These are phyloP conservation scores for Penicillium coffeae DNA, from an alignment of 495 filamentous ascomycete genomes.

Conservation along the genomic window DNA sequence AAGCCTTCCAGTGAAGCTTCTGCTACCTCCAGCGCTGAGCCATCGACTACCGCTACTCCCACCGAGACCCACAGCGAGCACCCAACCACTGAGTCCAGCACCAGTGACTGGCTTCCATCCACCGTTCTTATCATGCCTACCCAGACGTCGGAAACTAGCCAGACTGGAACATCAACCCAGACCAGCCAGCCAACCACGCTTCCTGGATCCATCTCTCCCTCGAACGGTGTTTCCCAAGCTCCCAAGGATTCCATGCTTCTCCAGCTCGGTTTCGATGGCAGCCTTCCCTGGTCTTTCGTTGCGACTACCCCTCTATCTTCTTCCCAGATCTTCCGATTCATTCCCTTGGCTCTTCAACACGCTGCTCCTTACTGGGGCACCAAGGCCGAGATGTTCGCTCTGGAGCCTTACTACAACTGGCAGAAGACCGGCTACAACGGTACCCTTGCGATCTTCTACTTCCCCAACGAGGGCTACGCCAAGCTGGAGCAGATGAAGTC, in stretches of 20 bases:
- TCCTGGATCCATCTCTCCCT: conserved; percentile 72
- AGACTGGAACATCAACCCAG: conserved; percentile 34
- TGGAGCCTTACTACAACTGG: conserved; percentile 76
- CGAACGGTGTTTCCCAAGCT: conserved; percentile 41
- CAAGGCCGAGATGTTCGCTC: conserved; percentile 62
- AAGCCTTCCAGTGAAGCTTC: conserved; percentile 12
- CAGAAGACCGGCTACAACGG: conserved; percentile 70
- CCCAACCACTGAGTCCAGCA: conserved; percentile 3
- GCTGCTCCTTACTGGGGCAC: conserved; percentile 50
- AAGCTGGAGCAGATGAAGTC: conserved; percentile 60
- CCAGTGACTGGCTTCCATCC: conserved; percentile 26
- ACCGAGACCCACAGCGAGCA: conserved; percentile 11
- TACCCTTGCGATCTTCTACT: conserved; percentile 71
- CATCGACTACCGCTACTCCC: conserved; percentile 12
- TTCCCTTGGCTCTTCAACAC: conserved; percentile 71
- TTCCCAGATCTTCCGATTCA: conserved; percentile 79
- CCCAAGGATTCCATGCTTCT: conserved; percentile 66
- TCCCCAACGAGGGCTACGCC: conserved; percentile 63
- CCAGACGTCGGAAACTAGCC: conserved; percentile 22
- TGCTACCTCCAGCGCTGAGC: conserved; percentile 21
- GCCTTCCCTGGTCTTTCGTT: conserved; percentile 81
- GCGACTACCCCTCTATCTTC: conserved; percentile 63
- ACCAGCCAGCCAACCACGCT: conserved; percentile 48
- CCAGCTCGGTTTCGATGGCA: conserved; percentile 78
- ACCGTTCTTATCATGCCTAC: conserved; percentile 24